Conservation (phyloP, 768 basidiomycete species). For the Gymnopilus junonius region DNA sequence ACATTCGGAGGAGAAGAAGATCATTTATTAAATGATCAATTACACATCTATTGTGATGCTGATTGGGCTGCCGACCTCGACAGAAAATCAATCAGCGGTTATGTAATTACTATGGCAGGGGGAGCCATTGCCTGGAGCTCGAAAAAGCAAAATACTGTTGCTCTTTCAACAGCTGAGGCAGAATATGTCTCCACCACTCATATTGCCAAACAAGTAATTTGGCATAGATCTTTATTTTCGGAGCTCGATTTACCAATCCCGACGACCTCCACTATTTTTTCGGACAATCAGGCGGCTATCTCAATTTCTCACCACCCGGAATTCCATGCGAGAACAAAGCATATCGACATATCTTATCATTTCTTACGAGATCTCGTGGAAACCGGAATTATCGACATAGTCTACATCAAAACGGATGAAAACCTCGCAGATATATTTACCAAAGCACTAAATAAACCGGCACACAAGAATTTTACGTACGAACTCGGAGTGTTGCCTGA, state of each 20-base stretch:
- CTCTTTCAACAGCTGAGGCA: no score
- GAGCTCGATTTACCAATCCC: slow-evolving; percentile 17
- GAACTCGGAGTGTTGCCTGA: no score
- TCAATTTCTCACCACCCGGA: slow-evolving; percentile 16
- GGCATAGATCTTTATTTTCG: slow-evolving; percentile 29
- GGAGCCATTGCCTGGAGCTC: slow-evolving; percentile 45
- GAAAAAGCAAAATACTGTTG: slow-evolving; percentile 25
- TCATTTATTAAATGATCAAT: not conserved
- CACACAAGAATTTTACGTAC: no score
- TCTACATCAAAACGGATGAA: no score
- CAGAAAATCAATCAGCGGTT: slow-evolving; percentile 22
- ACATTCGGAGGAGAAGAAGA: not conserved
- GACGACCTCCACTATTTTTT: slow-evolving; percentile 14
- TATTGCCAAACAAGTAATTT: slow-evolving; percentile 36
- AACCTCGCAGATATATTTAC: no score
- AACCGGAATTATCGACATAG: no score
- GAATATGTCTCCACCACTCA: slow-evolving; percentile 44
- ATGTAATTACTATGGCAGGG: slow-evolving; percentile 29
- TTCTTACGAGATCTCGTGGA: no score
- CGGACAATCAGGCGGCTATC: slow-evolving; percentile 21
- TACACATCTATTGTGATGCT: slow-evolving; percentile 18
- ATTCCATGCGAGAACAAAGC: slow-evolving; percentile 15
- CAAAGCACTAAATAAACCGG: no score
- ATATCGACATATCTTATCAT: no score
- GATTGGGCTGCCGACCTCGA: slow-evolving; percentile 21